Conservation (phyloP, 352 stramenopile genomes). For the Elongisporangium undulatum region DNA sequence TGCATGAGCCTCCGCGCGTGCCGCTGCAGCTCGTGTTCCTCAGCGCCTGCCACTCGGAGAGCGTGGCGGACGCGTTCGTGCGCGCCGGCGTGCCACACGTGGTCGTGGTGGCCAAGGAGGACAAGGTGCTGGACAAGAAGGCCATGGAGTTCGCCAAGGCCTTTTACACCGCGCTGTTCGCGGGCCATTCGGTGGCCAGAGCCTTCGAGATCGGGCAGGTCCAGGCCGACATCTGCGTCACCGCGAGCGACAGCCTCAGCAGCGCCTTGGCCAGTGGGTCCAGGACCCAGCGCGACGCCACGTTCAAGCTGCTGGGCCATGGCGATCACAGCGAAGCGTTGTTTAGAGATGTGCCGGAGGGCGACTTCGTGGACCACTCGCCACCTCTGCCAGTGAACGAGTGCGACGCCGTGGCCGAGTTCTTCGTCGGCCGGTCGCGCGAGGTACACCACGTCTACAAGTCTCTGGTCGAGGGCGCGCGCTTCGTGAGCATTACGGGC, state of each 20-base stretch:
- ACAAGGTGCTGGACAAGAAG: constrained; percentile 85
- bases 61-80: constrained; percentile 85
- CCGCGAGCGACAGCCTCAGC: constrained; percentile 16
- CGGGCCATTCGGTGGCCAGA: constrained; percentile 62
- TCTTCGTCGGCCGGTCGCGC: constrained; percentile 75
- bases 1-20: constrained; percentile 32
- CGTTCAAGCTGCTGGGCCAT: constrained; percentile 78
- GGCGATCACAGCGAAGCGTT: constrained; percentile 73
- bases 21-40: constrained; percentile 86
- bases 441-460: constrained; percentile 80
- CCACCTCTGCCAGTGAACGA: constrained; percentile 55
- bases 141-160: constrained; percentile 85
- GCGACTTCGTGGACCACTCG: constrained; percentile 59
- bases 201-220: constrained; percentile 86
- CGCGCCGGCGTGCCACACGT: constrained; percentile 87
- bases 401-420: constrained; percentile 66
- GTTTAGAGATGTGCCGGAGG: constrained; percentile 53
- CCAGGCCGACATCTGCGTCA: constrained; percentile 63
- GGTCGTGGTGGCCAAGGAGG: constrained; percentile 82
- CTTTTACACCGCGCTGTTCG: constrained; percentile 88
- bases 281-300: constrained; percentile 20
- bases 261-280: constrained; percentile 4
- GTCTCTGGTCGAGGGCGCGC: constrained; percentile 65
- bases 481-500: constrained; percentile 71
- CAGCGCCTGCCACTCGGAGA: constrained; percentile 88